Evolutionary conservation across 345 rosid species (phyloP), one percentile per base, ranked within the genome.

Genomic region (Euphorbia pulcherrima): DNA sequence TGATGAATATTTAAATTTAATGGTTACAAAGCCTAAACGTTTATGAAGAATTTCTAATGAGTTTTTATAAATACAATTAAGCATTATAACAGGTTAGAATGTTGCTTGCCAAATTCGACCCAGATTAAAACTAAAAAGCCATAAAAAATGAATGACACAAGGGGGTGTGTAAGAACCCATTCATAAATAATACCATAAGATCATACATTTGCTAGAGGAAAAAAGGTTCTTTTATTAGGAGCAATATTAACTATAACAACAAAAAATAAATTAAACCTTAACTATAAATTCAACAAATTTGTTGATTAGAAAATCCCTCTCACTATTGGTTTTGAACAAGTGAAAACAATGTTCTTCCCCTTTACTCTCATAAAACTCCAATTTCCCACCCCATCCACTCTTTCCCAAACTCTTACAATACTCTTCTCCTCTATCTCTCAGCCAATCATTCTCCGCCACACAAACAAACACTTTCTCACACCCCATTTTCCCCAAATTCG

Each of bases 301-400:
- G 20, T 68, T 58, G 56, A 29, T 24, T 5, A 68, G 33, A 6
- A 7, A 37, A 46, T 58, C 61, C 3, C 24, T 70, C 28, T 37
- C 29, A n/a, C 40, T 21, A 6, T n/a, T 60, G 57, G 62, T 21
- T 44, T 52, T 62, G 66, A 71, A 71, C 65, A 63, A 0, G 56
- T 80, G 76, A 65, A 78, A 80, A 67, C 82, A 78, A 56, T 80
- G 86, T 6, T 53, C 84, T 51, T 78, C 83, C 4, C 47, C 84
- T 40, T 51, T 48, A 0, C 59, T 62, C 73, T 83, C 82, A 58
- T 29, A 74, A 8, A 78, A 69, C 35, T 70, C 80, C 56, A 4
- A 78, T 9, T 57, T 59, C 18, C 86, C 83, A 30, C 37, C 33
- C 81, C 84, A 81, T 16, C 35, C 78, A 41, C 84, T 60, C 0